These are phyloP conservation scores for Atalantia buxifolia DNA, from an alignment of 345 rosid species.

Conservation along the genomic window DNA sequence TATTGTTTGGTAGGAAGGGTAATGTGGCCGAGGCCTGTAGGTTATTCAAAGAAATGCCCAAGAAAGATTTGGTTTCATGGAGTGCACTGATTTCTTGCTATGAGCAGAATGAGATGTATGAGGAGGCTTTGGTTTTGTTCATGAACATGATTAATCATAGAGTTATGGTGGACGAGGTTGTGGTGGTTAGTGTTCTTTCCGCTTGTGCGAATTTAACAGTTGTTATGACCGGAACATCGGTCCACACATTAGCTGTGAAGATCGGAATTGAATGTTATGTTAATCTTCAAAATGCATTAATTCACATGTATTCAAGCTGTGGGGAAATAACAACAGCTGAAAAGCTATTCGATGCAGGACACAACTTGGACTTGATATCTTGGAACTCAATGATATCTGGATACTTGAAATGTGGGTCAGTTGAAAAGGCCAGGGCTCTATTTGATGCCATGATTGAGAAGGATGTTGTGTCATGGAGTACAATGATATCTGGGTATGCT, in stretches of 20 bases:
- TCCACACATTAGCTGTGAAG: slow-evolving; percentile 40
- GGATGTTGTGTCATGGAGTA: slow-evolving; percentile 55
- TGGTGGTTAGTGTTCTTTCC: slow-evolving; percentile 42
- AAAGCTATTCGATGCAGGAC: slow-evolving; percentile 32
- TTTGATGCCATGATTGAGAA: slow-evolving; percentile 47
- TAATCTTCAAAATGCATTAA: slow-evolving; percentile 60
- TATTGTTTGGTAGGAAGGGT: slow-evolving; percentile 43
- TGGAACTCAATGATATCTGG: slow-evolving; percentile 72
- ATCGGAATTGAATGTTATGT: slow-evolving; percentile 42
- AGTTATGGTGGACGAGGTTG: slow-evolving; percentile 45
- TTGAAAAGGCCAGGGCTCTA: slow-evolving; percentile 45
- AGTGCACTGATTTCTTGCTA: slow-evolving; percentile 56
- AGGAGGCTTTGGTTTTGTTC: slow-evolving; percentile 40
- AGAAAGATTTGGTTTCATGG: slow-evolving; percentile 58
- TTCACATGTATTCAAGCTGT: slow-evolving; percentile 48
- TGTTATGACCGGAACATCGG: slow-evolving; percentile 23
- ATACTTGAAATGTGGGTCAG: slow-evolving; percentile 35
- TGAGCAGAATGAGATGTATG: slow-evolving; percentile 41
- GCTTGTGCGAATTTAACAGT: slow-evolving; percentile 34
- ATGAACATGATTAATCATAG: slow-evolving; percentile 32
- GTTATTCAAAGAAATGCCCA: slow-evolving; percentile 38
- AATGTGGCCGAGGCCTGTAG: slow-evolving; percentile 35
- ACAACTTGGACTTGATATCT: slow-evolving; percentile 40
- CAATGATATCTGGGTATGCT: slow-evolving; percentile 53
- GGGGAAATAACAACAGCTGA: slow-evolving; percentile 40